Evolutionary conservation across 2,329 filamentous ascomycete genomes (phyloP).

Genomic region (Trichophyton mentagrophytes): DNA sequence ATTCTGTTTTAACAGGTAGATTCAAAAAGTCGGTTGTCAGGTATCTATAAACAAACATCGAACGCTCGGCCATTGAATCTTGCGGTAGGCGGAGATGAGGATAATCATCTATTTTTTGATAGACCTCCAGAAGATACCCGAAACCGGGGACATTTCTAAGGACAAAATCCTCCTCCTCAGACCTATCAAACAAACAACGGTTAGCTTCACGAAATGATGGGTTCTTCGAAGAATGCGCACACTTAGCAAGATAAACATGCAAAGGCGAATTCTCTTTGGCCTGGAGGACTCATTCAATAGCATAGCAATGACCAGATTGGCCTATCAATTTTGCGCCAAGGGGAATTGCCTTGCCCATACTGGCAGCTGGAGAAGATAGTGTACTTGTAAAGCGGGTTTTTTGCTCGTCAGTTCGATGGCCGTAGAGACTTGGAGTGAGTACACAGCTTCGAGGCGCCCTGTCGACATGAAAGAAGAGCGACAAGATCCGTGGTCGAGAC

Average conservation of each 20-base stretch:
- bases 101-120: constrained; percentile 10
- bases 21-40: constrained; percentile 31
- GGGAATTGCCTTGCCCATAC: background rate
- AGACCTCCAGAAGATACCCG: constrained; percentile 10
- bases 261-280: background rate
- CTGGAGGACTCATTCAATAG: background rate
- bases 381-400: background rate
- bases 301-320: background rate
- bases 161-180: background rate
- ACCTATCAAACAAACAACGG: background rate
- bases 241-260: background rate
- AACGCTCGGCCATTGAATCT: constrained; percentile 31
- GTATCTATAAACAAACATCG: constrained; percentile 35
- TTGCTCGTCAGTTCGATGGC: background rate
- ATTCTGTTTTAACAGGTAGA: constrained; percentile 25
- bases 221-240: background rate
- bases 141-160: constrained; percentile 15
- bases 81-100: constrained; percentile 27
- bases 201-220: background rate
- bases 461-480: background rate
- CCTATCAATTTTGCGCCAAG: background rate
- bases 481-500: background rate
- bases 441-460: background rate
- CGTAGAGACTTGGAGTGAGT: background rate
- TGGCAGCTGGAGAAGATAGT: background rate